Base-by-base conservation (phyloP, 2,329 filamentous ascomycete genomes). In the Fusarium subtropicale region DNA sequence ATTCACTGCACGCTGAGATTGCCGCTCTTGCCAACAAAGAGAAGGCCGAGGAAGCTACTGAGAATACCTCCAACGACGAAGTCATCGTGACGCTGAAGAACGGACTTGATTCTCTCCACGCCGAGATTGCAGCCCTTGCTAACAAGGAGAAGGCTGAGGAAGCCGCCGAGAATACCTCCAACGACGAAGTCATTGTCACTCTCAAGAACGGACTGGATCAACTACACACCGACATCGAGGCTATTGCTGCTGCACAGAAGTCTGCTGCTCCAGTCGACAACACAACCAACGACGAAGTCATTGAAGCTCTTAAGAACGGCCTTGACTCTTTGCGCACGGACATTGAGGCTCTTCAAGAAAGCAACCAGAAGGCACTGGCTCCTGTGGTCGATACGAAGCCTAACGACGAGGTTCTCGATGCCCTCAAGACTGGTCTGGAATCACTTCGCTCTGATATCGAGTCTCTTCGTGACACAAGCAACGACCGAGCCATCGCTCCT, bases 401-500 rank as follows among this genome's bases (percentile, higher is more conserved):
- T 47, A 93, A 91, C 60, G 91, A 95, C 66, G 93, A 97, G 78
- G 93, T 97, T 50, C 83, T 97, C 1, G 91, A 97, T 66, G 92
- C 91, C 0, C 84, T 97, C 55, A 95, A 91, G 76, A 86, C 89
- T n/a, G 93, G 93, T 0, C 82, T 97, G 12, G 88, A 90, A 42
- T 85, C 85, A 44, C 84, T 97, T 26, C 90, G 89, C 57, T 85
- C 87, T 2, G 93, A 97, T 51, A 91, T 94, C 5, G 85, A 90
- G 58, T 85, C 87, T 15, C 81, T 93, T 3, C 87, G 85, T 7
- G 86, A 87, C 26, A 91, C 91, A 7, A 85, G 95, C n/a, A 90
- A 91, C 60, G 8, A 88, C 90, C 64, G 93, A 90, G 73, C 72
- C 2, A 55, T 74, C 38, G 56, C 68, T 5, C 47, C 74, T n/a